Conservation (phyloP, 768 basidiomycete genomes). For the Lentinus tigrinus region DNA sequence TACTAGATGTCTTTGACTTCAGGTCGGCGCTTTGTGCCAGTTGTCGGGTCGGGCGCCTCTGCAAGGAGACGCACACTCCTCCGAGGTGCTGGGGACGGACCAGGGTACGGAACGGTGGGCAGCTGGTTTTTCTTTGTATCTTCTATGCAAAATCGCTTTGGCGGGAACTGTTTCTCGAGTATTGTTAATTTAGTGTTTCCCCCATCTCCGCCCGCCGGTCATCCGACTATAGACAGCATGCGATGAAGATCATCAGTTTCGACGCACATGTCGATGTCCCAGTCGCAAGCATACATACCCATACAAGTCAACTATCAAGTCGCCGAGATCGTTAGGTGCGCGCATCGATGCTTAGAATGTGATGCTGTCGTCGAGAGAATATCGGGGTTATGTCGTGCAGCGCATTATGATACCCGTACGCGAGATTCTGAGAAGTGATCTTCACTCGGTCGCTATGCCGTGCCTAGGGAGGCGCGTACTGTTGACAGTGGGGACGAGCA, state of each 20-base stretch:
- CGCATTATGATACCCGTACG: too few relatives aligned
- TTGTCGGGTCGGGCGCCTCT: not conserved
- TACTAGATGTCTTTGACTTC: constrained; percentile 40
- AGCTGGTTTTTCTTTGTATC: constrained; percentile 16
- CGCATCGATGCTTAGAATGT: not conserved
- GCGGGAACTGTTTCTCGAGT: constrained; percentile 7
- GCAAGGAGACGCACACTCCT: not conserved
- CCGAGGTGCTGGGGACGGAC: not conserved
- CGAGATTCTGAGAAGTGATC: too few relatives aligned
- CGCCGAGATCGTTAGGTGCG: not conserved
- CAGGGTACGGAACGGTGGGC: constrained; percentile 7
- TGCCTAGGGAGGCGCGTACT: too few relatives aligned
- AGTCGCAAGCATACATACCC: not conserved
- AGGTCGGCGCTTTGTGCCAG: too few relatives aligned
- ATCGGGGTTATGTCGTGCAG: not conserved
- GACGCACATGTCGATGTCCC: not conserved
- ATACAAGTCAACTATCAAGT: not conserved
- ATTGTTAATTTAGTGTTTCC: constrained; percentile 16
- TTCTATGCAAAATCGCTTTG: constrained; percentile 8
- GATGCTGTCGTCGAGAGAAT: not conserved
- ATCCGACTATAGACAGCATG: not conserved
- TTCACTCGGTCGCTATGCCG: too few relatives aligned
- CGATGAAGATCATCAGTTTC: not conserved
- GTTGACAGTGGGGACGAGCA: too few relatives aligned
- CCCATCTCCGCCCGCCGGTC: not conserved